Base-by-base conservation (phyloP, 805 yeast genomes). In the Myxozyma nipponensis region DNA sequence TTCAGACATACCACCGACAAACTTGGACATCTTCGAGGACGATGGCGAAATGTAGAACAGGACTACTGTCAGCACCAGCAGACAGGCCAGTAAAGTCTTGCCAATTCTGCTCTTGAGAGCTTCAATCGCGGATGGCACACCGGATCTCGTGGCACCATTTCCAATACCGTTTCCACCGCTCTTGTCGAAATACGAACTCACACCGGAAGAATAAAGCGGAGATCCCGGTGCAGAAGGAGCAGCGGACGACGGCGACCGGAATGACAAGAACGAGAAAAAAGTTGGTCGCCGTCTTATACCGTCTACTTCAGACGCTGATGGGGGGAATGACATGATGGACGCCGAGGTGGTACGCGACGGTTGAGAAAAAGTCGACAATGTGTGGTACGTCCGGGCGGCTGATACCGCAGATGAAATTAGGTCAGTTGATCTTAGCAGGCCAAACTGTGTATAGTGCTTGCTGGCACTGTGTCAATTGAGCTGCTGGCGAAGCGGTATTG, bases 241-340 rank as follows among this genome's bases (percentile, higher is more conserved):
- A 35, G 22, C 24, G 2, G 46, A 26, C 7, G 13, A 7, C 2
- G 26, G 28, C 17, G 57, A 25, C 37, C 58, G 39, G 42, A 54
- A 54, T 22, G 58, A 54, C 32, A 54, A 47, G 44, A 54, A 52
- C 18, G 58, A 47, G 41, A 54, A 52, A 41, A 54, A 18, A 9
- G 40, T 37, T 1, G 58, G 58, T 17, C 58, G 57, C 28, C 57
- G 58, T n/a, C 58, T 45, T 22, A 54, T 52, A 28, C 57, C 57
- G 44, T 52, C 42, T 30, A 30, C 46, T 13, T 46, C 52, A 18
- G 17, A 36, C 24, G 42, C 30, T 26, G 32, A 28, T n/a, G 46
- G 46, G 6, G 46, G 46, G 32, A 43, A 43, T 22, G 46, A 43
- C 46, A 43, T 43, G n/a, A n/a, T n/a, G n/a, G n/a, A n/a, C 9